These are phyloP conservation scores for Boletus tomentosulus DNA, from an alignment of 768 basidiomycete species.

Conservation along the genomic window DNA sequence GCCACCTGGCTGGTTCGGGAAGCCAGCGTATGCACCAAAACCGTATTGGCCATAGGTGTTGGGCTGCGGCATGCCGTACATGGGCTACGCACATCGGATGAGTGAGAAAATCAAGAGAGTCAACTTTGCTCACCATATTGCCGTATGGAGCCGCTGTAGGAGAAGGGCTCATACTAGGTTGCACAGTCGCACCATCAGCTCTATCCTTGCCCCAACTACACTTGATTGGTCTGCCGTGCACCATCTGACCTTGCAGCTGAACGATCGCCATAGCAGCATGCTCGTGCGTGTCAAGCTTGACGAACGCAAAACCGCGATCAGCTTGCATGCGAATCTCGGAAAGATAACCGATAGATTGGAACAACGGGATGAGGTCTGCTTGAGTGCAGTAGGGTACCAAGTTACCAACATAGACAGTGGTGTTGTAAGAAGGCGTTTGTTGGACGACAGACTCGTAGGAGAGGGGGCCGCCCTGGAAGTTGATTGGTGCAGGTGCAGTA, in stretches of 20 bases:
- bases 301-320: slow-evolving; percentile 97
- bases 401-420: slow-evolving; percentile 98
- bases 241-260: slow-evolving; percentile 93
- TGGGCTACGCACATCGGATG: slow-evolving; percentile 46
- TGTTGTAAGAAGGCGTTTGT: slow-evolving; percentile 92
- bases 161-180: slow-evolving; percentile 55
- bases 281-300: slow-evolving; percentile 97
- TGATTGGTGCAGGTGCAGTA: slow-evolving; percentile 82
- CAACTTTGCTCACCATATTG: slow-evolving; percentile 54
- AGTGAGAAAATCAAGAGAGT: background rate
- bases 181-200: slow-evolving; percentile 61
- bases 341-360: slow-evolving; percentile 98
- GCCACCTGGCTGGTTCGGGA: slow-evolving; percentile 55
- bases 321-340: slow-evolving; percentile 99
- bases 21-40: slow-evolving; percentile 70
- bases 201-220: slow-evolving; percentile 99
- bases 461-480: slow-evolving; percentile 84
- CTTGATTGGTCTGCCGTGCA: slow-evolving; percentile 96
- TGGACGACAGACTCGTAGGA: slow-evolving; percentile 91
- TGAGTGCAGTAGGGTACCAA: slow-evolving; percentile 96
- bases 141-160: slow-evolving; percentile 65
- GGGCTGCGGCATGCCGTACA: slow-evolving; percentile 89
- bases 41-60: slow-evolving; percentile 71
- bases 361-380: slow-evolving; percentile 94
- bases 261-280: slow-evolving; percentile 98